Base-by-base conservation (phyloP, 2,329 filamentous ascomycete species). In the Neurospora sp. region DNA sequence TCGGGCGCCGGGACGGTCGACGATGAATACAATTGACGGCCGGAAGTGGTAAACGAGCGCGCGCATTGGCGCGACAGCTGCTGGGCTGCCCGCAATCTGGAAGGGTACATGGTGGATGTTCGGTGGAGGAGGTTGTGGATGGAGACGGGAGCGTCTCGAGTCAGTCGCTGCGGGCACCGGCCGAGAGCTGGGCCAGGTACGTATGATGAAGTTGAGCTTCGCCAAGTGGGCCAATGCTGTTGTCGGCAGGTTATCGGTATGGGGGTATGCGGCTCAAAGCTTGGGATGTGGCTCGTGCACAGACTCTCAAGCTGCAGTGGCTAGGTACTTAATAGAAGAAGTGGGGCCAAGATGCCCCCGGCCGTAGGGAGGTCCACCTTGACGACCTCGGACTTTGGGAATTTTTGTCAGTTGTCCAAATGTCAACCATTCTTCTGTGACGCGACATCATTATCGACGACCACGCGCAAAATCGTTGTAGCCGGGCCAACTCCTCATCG, bases 31-130 rank as follows among this genome's bases (percentile, higher is more conserved):
- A 83, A 78, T 73, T 82, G 81, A 70, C 82, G 82, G 66, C 82
- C 78, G 23, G 85, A 84, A 70, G 81, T 80, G 73, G 81, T 79
- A 76, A 88, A 86, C 68, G 80, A 79, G 70, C 81, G 77, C 73
- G 82, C 82, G 76, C 82, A 74, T 70, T 79, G 80, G 76, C 83
- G 83, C 76, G 82, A 77, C 70, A 86, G 75, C 73, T 80, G 77
- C 70, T 81, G 77, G 69, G 83, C 79, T 70, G 77, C 78, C 74
- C 81, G 80, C 72, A 81, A 72, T 72, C 80, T 77, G 38, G 81
- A 74, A 72, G 80, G 80, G 67, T 82, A 81, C 74, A 84, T 77
- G 79, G 86, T 87, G 69, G 84, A 62, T 62, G 52, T 85, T 66
- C 23, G 10, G 52, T 66, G 66, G 38, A 62, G 66, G 66, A 58